A percentile compares a stretch with the other conserved stretches of the same genome.
Conservation (phyloP, 2,329 filamentous ascomycete genomes). For the Paecilomyces sp. region DNA sequence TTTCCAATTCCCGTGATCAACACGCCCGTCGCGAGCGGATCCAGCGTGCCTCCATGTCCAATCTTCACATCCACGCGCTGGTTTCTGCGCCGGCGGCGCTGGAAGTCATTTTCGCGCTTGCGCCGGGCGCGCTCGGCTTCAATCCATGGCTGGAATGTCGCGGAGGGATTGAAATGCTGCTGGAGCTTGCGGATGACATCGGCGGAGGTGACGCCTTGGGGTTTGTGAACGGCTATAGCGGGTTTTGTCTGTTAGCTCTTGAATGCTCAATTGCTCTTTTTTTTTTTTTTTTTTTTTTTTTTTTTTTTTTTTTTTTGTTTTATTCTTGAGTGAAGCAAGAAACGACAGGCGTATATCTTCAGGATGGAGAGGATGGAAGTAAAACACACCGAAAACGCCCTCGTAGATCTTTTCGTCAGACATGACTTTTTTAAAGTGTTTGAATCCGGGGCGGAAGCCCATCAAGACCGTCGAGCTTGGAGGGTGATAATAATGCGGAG, state of each 20-base stretch:
- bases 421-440: conserved; percentile 29
- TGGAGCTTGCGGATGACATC: conserved; percentile 87
- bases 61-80: conserved; percentile 73
- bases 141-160: conserved; percentile 71
- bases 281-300: too few species aligned
- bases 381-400: conserved; percentile 53
- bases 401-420: conserved; percentile 48
- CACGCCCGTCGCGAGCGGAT: conserved; percentile 88
- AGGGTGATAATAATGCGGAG: not conserved
- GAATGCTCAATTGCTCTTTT: not conserved
- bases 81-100: conserved; percentile 56
- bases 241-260: conserved; percentile 6
- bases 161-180: conserved; percentile 71
- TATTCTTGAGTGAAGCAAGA: not conserved
- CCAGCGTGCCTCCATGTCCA: conserved; percentile 90
- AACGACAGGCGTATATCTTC: not conserved
- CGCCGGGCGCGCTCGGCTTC: conserved; percentile 53
- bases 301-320: too few species aligned
- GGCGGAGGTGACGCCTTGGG: conserved; percentile 75
- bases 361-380: conserved; percentile 10
- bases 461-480: conserved; percentile 11
- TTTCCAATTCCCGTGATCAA: conserved; percentile 80
- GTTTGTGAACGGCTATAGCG: conserved; percentile 79
- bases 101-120: conserved; percentile 50
- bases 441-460: conserved; percentile 20